phyloP scores from a whole-genome alignment of 2,329 filamentous ascomycete genomes.

The Colletotrichum godetiae region DNA sequence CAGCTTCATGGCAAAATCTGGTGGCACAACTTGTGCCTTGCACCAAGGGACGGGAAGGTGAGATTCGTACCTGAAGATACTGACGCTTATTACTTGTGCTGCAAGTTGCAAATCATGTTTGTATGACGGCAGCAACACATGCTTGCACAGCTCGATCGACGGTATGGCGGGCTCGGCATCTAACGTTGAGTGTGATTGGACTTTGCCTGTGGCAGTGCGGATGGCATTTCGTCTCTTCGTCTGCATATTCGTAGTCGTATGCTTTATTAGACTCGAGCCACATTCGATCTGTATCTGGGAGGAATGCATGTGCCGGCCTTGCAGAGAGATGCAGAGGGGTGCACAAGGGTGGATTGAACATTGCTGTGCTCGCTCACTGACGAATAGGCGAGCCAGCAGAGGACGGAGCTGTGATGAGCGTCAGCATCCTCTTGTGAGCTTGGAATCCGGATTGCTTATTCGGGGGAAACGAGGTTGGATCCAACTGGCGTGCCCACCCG shows the following conservation, averaged over 20 bases:
- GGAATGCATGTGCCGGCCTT: constrained; percentile 20
- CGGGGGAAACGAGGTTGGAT: neutral
- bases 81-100: neutral
- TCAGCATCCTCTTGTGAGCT: constrained; percentile 19
- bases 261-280: too few relatives aligned
- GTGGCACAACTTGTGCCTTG: neutral
- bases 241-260: neutral
- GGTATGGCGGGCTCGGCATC: neutral
- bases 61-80: constrained; percentile 10
- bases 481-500: neutral
- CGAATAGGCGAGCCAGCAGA: constrained; percentile 8
- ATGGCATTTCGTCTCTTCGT: neutral
- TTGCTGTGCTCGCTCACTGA: neutral
- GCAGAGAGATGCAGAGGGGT: neutral
- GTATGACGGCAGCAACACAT: neutral
- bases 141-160: neutral
- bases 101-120: neutral
- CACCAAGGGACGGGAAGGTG: neutral
- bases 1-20: neutral
- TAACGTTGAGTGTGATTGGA: neutral
- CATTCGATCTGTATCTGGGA: neutral
- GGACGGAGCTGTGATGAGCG: constrained; percentile 1
- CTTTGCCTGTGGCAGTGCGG: neutral
- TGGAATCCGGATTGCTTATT: constrained; percentile 1
- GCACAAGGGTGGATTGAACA: neutral